Conservation (phyloP, 2,329 filamentous ascomycete genomes). For the Venturia asperata region DNA sequence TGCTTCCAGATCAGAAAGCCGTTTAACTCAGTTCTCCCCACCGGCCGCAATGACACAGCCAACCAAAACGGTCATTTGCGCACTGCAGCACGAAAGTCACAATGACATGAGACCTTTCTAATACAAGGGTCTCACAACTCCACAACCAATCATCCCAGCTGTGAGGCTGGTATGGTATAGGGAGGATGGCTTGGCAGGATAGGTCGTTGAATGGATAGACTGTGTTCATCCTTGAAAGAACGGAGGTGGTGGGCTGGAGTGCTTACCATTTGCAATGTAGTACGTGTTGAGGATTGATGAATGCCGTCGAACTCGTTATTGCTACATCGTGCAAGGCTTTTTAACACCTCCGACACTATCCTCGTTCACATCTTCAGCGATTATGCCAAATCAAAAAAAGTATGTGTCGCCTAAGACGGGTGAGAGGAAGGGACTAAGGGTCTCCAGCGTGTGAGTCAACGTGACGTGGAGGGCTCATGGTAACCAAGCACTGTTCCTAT, state of each 20-base stretch:
- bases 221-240: slow-evolving; percentile 17
- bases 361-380: background rate
- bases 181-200: slow-evolving; percentile 19
- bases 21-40: slow-evolving; percentile 19
- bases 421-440: background rate
- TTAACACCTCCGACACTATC: background rate
- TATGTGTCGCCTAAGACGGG: background rate
- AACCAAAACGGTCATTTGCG: slow-evolving; percentile 13
- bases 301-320: background rate
- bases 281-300: background rate
- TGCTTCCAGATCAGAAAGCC: slow-evolving; percentile 15
- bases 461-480: background rate
- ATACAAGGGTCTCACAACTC: slow-evolving; percentile 17
- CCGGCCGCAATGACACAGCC: slow-evolving; percentile 15
- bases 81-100: slow-evolving; percentile 15
- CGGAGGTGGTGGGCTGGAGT: background rate
- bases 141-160: slow-evolving; percentile 21
- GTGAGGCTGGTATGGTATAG: slow-evolving; percentile 18
- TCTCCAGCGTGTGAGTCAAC: background rate
- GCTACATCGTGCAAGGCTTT: background rate
- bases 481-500: background rate
- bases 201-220: slow-evolving; percentile 21
- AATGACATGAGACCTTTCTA: slow-evolving; percentile 15
- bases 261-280: slow-evolving; percentile 1
- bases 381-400: background rate